Base-by-base conservation (phyloP, 352 stramenopile species). In the Phytophthora meadii region DNA sequence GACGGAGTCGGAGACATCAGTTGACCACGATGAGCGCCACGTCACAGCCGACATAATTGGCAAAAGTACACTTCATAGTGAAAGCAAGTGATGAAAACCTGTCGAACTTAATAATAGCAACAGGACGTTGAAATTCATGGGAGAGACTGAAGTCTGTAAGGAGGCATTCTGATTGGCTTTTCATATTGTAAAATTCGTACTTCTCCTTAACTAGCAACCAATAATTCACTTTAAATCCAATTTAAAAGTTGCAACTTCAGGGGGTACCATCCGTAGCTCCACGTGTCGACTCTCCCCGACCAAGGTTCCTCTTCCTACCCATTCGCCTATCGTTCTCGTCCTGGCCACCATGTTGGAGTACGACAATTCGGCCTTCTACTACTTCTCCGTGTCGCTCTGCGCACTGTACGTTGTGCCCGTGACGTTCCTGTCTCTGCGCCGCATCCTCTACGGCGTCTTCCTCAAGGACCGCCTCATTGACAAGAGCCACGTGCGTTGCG, bases 321-420 rank as follows among this genome's bases (percentile, higher is more conserved):
- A 71, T 63, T 74, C 59, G 54, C 50, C 30, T 45, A 54, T 70
- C 54, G 52, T 47, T 39, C 44, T 37, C 50, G 11, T 24, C 19
- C 37, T 15, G 9, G 34, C 30, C 47, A 65, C 68, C 57, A 98
- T 98, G 97, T 81, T 99, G 54, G 95, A 99, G 77, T 99, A 99
- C 88, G 98, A 99, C 84, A 98, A 99, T 79, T 98, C 95, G 51
- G 98, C 97, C 68, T 99, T 99, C 85, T 99, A 99, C 83, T 99
- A 99, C 87, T 99, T 99, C 76, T 96, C 90, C 12, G 87, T 99
- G 77, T 98, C 94, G 66, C 89, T 98, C 39, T 91, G 98, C 61
- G 93, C 83, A 65, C 90, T 99, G 57, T 99, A 99, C 72, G 88
- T 97, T 27, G 81, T 99, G 61, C 97, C 98, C 49, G 91, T 94